A percentile compares a stretch with the other conserved stretches of the same genome.
phyloP scores from a whole-genome alignment of 495 filamentous ascomycete genomes.

The Astrothelium subdiscretum region DNA sequence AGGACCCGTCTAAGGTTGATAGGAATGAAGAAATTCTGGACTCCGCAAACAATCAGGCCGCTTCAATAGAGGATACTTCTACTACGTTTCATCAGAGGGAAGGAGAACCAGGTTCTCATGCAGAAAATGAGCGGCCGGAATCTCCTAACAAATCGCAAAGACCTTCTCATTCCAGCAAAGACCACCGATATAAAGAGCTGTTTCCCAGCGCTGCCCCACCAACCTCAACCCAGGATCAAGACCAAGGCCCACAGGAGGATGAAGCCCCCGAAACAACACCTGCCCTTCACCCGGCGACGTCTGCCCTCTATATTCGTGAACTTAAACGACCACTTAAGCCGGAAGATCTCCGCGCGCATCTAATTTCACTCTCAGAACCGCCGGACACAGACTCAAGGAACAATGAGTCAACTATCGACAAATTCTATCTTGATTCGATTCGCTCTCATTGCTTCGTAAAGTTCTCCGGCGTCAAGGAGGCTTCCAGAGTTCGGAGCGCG shows the following conservation, averaged over 20 bases:
- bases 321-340: slow-evolving; percentile 79
- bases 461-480: slow-evolving; percentile 56
- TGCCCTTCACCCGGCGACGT: slow-evolving; percentile 70
- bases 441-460: slow-evolving; percentile 75
- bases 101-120: background rate
- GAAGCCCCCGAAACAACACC: slow-evolving; percentile 43
- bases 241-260: slow-evolving; percentile 19
- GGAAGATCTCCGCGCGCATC: slow-evolving; percentile 48
- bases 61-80: background rate
- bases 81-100: background rate
- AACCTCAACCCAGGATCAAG: background rate
- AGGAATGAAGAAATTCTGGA: background rate
- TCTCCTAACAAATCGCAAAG: background rate
- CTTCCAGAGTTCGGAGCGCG: slow-evolving; percentile 63
- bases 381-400: slow-evolving; percentile 28
- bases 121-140: background rate
- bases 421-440: slow-evolving; percentile 74
- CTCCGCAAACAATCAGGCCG: background rate
- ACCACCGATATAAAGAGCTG: slow-evolving; percentile 6
- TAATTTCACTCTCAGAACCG: slow-evolving; percentile 86
- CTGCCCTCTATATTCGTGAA: slow-evolving; percentile 80
- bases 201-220: background rate
- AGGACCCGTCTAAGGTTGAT: background rate
- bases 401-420: slow-evolving; percentile 38
- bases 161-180: background rate